These are phyloP conservation scores for Phaeoacremonium minimum DNA, from an alignment of 2,329 filamentous ascomycete genomes.

Conservation along the genomic window DNA sequence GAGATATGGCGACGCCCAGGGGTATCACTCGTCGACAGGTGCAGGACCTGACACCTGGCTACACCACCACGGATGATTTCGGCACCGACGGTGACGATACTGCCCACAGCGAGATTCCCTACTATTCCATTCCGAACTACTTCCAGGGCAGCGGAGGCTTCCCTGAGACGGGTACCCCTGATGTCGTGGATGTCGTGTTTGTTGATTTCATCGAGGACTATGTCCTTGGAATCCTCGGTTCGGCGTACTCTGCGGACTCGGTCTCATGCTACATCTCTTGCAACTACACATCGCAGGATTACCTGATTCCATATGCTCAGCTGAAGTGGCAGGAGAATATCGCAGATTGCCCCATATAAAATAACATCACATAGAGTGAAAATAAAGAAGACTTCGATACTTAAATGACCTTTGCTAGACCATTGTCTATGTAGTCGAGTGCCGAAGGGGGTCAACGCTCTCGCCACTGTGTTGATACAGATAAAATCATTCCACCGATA, in stretches of 20 bases:
- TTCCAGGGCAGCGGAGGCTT: conserved; percentile 46
- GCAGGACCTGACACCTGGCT: conserved; percentile 38
- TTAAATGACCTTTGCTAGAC: no score
- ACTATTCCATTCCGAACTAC: conserved; percentile 42
- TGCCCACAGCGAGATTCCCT: conserved; percentile 39
- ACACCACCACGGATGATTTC: conserved; percentile 53
- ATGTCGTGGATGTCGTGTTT: conserved; percentile 48
- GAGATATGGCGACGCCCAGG: conserved; percentile 15
- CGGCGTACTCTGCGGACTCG: conserved; percentile 24
- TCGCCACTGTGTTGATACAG: no score
- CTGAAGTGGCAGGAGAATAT: neutral
- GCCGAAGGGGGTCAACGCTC: no score
- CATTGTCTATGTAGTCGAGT: no score
- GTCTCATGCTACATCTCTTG: conserved; percentile 33
- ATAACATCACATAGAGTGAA: neutral
- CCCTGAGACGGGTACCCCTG: conserved; percentile 34
- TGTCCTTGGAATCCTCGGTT: conserved; percentile 29
- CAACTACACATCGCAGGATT: conserved; percentile 33
- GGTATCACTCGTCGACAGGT: conserved; percentile 45
- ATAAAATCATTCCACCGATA: no score
- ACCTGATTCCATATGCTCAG: conserved; percentile 32
- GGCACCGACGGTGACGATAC: conserved; percentile 52
- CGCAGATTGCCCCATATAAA: neutral
- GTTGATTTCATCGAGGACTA: conserved; percentile 41
- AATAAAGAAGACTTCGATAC: no score